Percentiles rank a stretch among this genome's conserved stretches.
Conservation (phyloP, 1,139 yeast genomes). For the Scheffersomyces quercinus region DNA sequence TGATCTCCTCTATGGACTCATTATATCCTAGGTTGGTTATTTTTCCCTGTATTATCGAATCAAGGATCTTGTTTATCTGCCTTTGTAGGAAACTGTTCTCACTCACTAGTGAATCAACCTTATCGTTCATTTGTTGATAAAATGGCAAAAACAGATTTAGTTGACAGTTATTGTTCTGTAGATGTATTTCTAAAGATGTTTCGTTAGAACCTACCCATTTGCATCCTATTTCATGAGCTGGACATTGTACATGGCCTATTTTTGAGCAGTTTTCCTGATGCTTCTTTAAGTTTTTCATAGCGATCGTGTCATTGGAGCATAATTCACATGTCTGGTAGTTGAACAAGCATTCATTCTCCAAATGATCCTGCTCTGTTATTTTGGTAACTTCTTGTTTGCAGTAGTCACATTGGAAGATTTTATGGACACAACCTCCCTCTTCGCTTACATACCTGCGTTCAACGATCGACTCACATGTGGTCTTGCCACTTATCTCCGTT, state of each 20-base stretch:
- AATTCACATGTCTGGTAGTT: constrained; percentile 43
- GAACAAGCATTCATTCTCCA: constrained; percentile 38
- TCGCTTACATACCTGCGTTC: constrained; percentile 23
- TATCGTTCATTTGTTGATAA: constrained; percentile 18
- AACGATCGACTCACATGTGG: constrained; percentile 18
- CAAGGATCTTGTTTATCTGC: constrained; percentile 49
- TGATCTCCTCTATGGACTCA: constrained; percentile 48
- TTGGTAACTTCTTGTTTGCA: constrained; percentile 39
- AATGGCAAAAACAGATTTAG: constrained; percentile 34
- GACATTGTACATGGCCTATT: constrained; percentile 36
- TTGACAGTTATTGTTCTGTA: constrained; percentile 34
- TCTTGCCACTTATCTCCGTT: constrained; percentile 1
- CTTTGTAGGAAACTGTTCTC: constrained; percentile 34
- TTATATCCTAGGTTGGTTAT: constrained; percentile 53
- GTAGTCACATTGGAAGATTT: constrained; percentile 32
- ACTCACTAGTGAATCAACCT: constrained; percentile 9
- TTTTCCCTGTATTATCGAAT: constrained; percentile 52
- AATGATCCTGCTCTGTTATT: constrained; percentile 34
- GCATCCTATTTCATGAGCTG: constrained; percentile 44
- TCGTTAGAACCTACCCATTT: constrained; percentile 41
- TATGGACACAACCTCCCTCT: constrained; percentile 33
- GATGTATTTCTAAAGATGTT: constrained; percentile 41
- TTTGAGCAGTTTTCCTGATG: constrained; percentile 39
- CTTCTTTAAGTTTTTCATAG: constrained; percentile 29
- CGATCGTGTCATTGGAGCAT: constrained; percentile 44